These are phyloP conservation scores for Neoarthrinium moseri DNA, from an alignment of 2,329 filamentous ascomycete species.

Conservation along the genomic window DNA sequence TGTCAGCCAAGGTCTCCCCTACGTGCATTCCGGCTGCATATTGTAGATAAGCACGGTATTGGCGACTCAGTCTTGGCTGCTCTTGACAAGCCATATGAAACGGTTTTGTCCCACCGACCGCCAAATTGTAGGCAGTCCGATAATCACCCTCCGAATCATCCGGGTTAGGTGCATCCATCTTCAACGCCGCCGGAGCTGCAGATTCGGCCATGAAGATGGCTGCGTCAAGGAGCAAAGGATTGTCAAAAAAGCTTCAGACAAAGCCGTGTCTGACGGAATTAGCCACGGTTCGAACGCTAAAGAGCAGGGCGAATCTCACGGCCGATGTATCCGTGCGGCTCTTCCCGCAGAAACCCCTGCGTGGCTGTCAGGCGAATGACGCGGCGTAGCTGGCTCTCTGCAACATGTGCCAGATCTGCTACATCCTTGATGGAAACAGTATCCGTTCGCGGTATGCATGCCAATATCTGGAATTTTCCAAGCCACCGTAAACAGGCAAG, in stretches of 20 bases:
- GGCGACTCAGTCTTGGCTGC: no score
- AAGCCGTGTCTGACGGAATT: conserved; percentile 35
- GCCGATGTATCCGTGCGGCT: conserved; percentile 27
- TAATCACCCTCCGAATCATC: no score
- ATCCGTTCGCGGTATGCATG: conserved; percentile 38
- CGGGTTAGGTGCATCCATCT: conserved; percentile 28
- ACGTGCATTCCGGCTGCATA: no score
- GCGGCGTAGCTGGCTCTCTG: conserved; percentile 33
- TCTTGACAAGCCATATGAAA: no score
- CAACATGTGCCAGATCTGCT: conserved; percentile 37
- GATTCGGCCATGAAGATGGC: conserved; percentile 35
- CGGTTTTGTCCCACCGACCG: no score
- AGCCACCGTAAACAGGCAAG: conserved; percentile 39
- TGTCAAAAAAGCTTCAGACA: conserved; percentile 36
- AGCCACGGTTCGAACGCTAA: no score
- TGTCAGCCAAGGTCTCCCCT: no score
- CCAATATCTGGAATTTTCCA: conserved; percentile 41
- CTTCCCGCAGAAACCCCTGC: conserved; percentile 34
- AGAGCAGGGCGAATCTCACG: no score
- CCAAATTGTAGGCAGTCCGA: no score
- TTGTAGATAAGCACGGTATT: no score
- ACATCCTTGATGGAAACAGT: conserved; percentile 36
- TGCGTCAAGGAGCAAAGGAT: conserved; percentile 33
- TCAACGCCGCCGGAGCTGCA: conserved; percentile 31
- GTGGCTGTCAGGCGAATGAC: conserved; percentile 32